These are phyloP conservation scores for Boletus subparvulus DNA, from an alignment of 768 basidiomycete species.

Conservation along the genomic window DNA sequence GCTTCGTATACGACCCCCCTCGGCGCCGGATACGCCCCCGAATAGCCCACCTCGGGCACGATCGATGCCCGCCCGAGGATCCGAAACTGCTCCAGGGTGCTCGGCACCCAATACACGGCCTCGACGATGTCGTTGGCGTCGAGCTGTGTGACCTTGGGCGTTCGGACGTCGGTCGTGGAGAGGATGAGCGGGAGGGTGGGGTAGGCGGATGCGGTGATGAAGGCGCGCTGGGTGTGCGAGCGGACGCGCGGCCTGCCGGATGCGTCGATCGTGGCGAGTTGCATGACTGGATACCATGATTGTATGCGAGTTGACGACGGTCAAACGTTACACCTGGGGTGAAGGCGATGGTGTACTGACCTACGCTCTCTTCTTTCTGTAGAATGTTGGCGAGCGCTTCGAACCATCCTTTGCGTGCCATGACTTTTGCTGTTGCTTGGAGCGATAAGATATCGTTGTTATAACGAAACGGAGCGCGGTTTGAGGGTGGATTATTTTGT, in stretches of 20 bases:
- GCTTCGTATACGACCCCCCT: slow-evolving; percentile 30
- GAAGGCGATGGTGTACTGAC: slow-evolving; percentile 14
- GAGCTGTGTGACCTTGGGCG: slow-evolving; percentile 55
- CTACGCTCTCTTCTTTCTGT: slow-evolving; percentile 36
- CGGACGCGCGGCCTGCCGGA: slow-evolving; percentile 57
- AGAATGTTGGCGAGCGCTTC: slow-evolving; percentile 44
- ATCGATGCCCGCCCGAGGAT: slow-evolving; percentile 57
- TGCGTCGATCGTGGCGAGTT: slow-evolving; percentile 41
- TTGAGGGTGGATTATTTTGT: not conserved
- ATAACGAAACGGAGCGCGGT: not conserved
- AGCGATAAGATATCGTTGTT: not conserved
- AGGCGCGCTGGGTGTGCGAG: slow-evolving; percentile 59
- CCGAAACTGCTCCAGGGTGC: slow-evolving; percentile 71
- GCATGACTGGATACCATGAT: slow-evolving; percentile 44
- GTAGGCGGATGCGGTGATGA: slow-evolving; percentile 44
- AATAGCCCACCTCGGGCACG: slow-evolving; percentile 50
- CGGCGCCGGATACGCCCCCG: slow-evolving; percentile 14
- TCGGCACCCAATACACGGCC: slow-evolving; percentile 72
- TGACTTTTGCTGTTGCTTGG: not conserved
- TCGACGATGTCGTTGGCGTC: slow-evolving; percentile 40
- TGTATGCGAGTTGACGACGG: not conserved
- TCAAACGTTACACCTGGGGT: not conserved
- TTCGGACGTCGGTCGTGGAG: slow-evolving; percentile 69
- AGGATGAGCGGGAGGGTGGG: slow-evolving; percentile 61
- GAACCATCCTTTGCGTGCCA: slow-evolving; percentile 44